Conservation (phyloP, 192 early-diverging fungal species). For the Dissophora globulifera region DNA sequence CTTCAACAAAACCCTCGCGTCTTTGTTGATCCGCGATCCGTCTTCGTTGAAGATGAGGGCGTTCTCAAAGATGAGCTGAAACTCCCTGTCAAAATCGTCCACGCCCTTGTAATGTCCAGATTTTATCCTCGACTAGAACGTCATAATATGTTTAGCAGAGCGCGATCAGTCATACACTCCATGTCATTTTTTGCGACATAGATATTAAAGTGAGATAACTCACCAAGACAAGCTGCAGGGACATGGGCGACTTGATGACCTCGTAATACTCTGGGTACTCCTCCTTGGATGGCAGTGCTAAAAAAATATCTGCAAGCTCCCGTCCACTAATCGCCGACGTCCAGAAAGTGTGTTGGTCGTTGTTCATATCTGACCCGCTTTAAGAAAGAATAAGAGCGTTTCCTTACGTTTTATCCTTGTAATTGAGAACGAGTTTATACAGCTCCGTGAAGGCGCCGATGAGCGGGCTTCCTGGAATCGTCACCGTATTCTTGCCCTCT, state of each 20-base stretch:
- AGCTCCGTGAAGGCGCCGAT: constrained; percentile 52
- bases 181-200: too few species aligned
- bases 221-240: constrained; percentile 72
- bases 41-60: constrained; percentile 90
- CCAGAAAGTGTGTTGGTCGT: not conserved
- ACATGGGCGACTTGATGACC: constrained; percentile 84
- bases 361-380: not conserved
- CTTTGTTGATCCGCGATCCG: constrained; percentile 82
- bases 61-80: constrained; percentile 87
- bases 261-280: constrained; percentile 94
- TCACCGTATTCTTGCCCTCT: constrained; percentile 27
- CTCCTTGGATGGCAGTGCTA: constrained; percentile 75
- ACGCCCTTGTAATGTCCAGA: constrained; percentile 73
- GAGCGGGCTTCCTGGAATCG: constrained; percentile 22
- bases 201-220: too few species aligned
- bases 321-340: constrained; percentile 57
- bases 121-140: constrained; percentile 68
- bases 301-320: constrained; percentile 79
- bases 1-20: constrained; percentile 68
- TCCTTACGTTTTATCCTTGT: constrained; percentile 60
- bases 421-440: constrained; percentile 53
- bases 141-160: constrained; percentile 15
- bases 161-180: not conserved
- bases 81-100: constrained; percentile 80
- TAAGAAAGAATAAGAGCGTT: not conserved